Evolutionary conservation across 306 rosid genomes (phyloP), one percentile per base, ranked within the genome.

Genomic region (Glycine tomentella): DNA sequence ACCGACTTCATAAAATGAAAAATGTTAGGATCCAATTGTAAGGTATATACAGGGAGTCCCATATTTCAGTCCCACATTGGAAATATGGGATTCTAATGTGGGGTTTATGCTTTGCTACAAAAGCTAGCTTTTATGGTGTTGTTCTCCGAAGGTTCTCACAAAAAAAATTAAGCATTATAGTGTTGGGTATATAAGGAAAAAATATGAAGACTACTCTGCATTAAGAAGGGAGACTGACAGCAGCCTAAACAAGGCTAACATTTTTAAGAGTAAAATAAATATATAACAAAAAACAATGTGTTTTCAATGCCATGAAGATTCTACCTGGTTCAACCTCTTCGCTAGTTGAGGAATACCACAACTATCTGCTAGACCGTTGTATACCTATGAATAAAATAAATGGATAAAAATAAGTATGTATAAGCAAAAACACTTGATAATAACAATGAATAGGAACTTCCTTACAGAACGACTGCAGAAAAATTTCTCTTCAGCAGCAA

Each of bases 311-410:
- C 38, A 25, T 67, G n/a, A 64, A 49, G 33, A 68, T 61, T 75
- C 51, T 88, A 95, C 99, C 97, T 95, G 97, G 86, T 95, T 95
- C 90, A 95, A 89, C 85, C 82, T 93, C 87, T 95, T 93, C 50
- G 99, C 99, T 81, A 95, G 88, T 71, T 89, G 99, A 72, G 99
- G 99, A 84, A 95, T 85, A 15, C 99, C 99, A 17, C 99, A 95
- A 56, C 94, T 89, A 81, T 93, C 99, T 64, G 94, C 93, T 67
- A 95, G 90, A 72, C 92, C 89, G 16, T 86, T 93, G 90, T 95
- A 95, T 16, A 95, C 95, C 99, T 95, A 69, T 40, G 66, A 74
- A 73, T 58, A 82, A 38, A 38, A 38, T 38, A 38, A 38, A 38
- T 38, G 3, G 42, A 38, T 38, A 38, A 38, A 38, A 38, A 76